These are phyloP conservation scores for Gryganskiella cystojenkinii DNA, from an alignment of 192 early-diverging fungal genomes.

Conservation along the genomic window DNA sequence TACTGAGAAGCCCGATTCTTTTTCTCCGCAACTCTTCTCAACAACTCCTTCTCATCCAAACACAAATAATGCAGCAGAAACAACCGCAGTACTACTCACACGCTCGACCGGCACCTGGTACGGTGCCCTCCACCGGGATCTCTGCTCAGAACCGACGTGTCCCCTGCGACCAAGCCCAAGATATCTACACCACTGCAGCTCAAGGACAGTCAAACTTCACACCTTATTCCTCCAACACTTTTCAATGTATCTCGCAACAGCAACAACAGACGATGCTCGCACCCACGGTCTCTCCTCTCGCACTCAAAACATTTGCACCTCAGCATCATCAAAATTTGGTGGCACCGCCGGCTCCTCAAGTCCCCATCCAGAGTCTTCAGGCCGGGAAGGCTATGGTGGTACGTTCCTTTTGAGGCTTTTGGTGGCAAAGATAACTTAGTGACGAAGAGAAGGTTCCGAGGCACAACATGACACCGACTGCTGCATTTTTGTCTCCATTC, in stretches of 20 bases:
- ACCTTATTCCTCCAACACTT: neutral
- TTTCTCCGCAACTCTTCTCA: neutral
- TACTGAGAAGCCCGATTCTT: no score
- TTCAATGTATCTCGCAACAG: neutral
- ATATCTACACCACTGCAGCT: neutral
- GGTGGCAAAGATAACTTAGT: constrained; percentile 3
- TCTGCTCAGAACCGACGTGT: no score
- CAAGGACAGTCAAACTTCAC: neutral
- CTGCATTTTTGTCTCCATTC: neutral
- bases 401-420: neutral
- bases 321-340: constrained; percentile 1
- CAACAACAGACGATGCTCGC: neutral
- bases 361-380: constrained; percentile 27
- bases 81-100: no score
- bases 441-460: neutral
- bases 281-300: constrained; percentile 23
- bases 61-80: neutral
- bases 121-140: no score
- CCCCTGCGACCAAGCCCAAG: no score
- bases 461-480: neutral
- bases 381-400: constrained; percentile 28
- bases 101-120: no score
- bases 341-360: constrained; percentile 26
- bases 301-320: constrained; percentile 29
- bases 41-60: no score